Conservation (phyloP, 2,329 filamentous ascomycete genomes). For the Colletotrichum sojae region DNA sequence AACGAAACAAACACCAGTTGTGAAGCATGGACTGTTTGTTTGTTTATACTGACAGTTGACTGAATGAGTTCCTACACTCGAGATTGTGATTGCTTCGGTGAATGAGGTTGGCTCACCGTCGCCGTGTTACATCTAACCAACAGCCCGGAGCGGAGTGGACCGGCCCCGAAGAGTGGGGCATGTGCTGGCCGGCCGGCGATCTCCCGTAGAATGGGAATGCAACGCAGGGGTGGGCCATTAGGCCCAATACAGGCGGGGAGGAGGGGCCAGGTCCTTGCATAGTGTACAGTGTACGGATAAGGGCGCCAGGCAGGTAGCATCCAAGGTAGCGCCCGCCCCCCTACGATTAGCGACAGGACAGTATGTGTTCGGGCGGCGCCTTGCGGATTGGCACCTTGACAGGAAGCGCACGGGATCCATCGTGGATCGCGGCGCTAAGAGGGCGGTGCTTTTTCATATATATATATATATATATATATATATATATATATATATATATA, state of each 20-base stretch:
- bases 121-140: too few relatives aligned
- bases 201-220: slow-evolving; percentile 20
- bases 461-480: too few relatives aligned
- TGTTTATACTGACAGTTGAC: too few relatives aligned
- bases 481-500: too few relatives aligned
- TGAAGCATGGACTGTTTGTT: too few relatives aligned
- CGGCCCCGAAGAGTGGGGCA: slow-evolving; percentile 17
- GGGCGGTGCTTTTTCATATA: background rate
- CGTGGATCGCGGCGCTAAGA: slow-evolving; percentile 11
- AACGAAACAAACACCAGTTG: too few relatives aligned
- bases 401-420: slow-evolving; percentile 10
- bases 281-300: too few relatives aligned
- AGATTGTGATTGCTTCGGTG: too few relatives aligned
- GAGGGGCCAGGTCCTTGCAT: too few relatives aligned
- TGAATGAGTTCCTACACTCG: too few relatives aligned
- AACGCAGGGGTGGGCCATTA: background rate
- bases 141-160: slow-evolving; percentile 2
- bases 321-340: slow-evolving; percentile 28
- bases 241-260: too few relatives aligned
- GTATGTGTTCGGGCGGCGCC: slow-evolving; percentile 29
- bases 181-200: slow-evolving; percentile 14
- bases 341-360: slow-evolving; percentile 28
- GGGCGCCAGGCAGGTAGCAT: slow-evolving; percentile 28
- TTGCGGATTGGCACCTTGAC: slow-evolving; percentile 31
- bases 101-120: too few relatives aligned